Conservation (phyloP, 176 grass and related monocot species). For the Themeda triandra region DNA sequence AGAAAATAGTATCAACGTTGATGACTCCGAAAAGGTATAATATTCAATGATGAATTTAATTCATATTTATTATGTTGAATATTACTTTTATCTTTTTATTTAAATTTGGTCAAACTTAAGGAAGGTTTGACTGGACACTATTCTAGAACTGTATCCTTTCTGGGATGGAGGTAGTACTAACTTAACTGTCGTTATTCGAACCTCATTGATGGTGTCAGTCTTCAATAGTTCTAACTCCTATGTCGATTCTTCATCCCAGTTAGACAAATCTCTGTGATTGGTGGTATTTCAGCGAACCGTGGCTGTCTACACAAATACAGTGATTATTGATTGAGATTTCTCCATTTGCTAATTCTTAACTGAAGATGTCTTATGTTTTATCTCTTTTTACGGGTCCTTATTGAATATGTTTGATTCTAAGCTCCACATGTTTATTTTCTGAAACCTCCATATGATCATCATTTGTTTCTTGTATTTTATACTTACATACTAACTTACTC, state of each 20-base stretch:
- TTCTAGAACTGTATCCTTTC: no score
- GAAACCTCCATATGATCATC: neutral
- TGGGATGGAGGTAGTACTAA: no score
- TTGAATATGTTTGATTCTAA: neutral
- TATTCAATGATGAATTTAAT: no score
- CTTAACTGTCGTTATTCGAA: neutral
- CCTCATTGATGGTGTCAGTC: neutral
- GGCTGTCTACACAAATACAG: neutral
- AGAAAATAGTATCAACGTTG: no score
- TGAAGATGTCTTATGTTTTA: neutral
- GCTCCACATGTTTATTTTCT: neutral
- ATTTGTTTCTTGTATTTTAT: neutral
- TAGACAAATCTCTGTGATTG: constrained; percentile 1
- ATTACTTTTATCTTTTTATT: no score
- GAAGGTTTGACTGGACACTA: no score
- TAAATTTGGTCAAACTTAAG: no score
- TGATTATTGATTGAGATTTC: neutral
- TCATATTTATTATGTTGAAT: no score
- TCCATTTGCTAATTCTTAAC: neutral
- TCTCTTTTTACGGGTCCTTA: neutral
- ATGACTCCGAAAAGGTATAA: no score
- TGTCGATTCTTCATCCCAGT: neutral
- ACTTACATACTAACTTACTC: neutral
- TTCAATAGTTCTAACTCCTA: neutral
- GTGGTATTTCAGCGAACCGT: neutral